These are phyloP conservation scores for Ligustrum vulgare DNA, from an alignment of 257 asterid species.

Conservation along the genomic window DNA sequence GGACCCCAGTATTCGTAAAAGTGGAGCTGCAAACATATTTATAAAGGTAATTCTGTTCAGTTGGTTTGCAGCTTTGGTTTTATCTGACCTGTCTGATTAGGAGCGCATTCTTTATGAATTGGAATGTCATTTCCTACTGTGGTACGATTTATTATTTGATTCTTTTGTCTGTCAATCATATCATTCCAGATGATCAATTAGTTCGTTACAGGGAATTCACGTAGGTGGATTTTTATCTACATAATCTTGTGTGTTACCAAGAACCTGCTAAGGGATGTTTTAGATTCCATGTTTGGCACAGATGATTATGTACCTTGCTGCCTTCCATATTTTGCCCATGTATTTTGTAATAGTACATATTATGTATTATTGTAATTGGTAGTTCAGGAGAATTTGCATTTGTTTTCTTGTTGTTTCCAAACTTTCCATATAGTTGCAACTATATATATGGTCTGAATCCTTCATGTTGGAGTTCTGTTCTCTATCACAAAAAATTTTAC, in stretches of 20 bases:
- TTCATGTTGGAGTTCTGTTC: background rate
- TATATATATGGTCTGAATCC: background rate
- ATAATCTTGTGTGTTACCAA: background rate
- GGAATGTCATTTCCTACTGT: background rate
- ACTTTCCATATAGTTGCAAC: background rate
- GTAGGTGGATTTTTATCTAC: background rate
- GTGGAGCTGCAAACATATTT: conserved; percentile 72
- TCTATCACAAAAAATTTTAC: background rate
- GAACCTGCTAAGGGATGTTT: background rate
- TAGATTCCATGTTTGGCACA: background rate
- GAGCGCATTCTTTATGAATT: background rate
- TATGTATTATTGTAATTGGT: background rate
- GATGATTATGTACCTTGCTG: background rate
- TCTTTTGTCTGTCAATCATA: background rate
- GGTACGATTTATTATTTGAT: background rate
- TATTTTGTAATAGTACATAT: background rate
- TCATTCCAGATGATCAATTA: background rate
- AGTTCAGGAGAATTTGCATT: background rate
- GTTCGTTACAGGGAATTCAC: background rate
- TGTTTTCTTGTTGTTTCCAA: background rate
- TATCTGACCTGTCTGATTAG: background rate
- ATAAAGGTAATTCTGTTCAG: conserved; percentile 44
- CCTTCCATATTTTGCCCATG: background rate
- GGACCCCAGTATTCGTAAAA: conserved; percentile 70
- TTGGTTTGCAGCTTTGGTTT: background rate